A percentile compares a stretch with the other conserved stretches of the same genome.
Conservation (phyloP, 441 rosid species). For the Syzygium malaccense region DNA sequence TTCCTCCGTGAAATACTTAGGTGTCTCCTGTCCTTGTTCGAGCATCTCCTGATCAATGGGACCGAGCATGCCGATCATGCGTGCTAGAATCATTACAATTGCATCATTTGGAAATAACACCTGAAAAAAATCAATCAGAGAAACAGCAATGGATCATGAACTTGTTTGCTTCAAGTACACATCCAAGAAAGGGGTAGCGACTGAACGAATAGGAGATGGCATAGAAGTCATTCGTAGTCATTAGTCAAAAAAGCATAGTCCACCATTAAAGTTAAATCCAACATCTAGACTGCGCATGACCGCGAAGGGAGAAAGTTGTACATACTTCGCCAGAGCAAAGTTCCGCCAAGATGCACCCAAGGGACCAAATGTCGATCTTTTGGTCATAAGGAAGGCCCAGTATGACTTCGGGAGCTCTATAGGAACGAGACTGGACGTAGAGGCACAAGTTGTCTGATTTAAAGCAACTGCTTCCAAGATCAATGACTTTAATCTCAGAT, state of each 20-base stretch:
- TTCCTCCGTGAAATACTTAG: constrained; percentile 80
- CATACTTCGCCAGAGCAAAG: constrained; percentile 90
- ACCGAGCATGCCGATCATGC: constrained; percentile 65
- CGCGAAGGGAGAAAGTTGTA: background rate
- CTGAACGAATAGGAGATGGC: background rate
- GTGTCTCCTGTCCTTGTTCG: constrained; percentile 62
- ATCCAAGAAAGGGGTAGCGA: background rate
- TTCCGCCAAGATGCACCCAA: constrained; percentile 91
- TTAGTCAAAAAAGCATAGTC: background rate
- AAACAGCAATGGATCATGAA: background rate
- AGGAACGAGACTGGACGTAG: constrained; percentile 92
- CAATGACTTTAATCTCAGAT: constrained; percentile 78
- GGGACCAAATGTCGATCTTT: constrained; percentile 95
- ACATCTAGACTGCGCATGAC: background rate
- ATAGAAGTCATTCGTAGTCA: background rate
- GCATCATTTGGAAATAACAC: constrained; percentile 84
- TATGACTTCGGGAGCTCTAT: constrained; percentile 96
- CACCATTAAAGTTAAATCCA: background rate
- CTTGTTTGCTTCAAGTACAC: background rate
- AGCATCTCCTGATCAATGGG: constrained; percentile 74
- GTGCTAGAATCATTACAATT: constrained; percentile 69
- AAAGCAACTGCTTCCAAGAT: constrained; percentile 98
- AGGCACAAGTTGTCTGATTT: constrained; percentile 65
- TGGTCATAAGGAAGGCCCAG: constrained; percentile 84
- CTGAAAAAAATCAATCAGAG: constrained; percentile 20